Percentiles rank a stretch among this genome's conserved stretches.
Evolutionary conservation across 179 eudicot species (phyloP).

Genomic region (Sideroxylon spinosum): DNA sequence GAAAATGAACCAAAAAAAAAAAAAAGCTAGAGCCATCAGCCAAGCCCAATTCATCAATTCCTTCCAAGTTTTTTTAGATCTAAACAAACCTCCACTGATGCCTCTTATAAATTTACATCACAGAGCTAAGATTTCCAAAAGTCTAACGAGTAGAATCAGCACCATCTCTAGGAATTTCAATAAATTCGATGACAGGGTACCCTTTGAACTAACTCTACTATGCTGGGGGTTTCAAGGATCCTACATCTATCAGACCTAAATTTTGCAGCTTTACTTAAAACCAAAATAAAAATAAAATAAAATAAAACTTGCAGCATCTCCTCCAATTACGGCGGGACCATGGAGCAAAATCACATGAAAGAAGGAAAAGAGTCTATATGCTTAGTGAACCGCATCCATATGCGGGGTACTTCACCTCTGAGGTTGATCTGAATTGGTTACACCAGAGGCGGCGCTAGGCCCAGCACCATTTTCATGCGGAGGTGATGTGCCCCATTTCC

Average conservation of each 20-base stretch:
- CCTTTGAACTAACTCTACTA: constrained; percentile 21
- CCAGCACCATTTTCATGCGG: constrained; percentile 52
- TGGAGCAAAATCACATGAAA: constrained; percentile 13
- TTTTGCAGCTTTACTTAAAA: constrained; percentile 6
- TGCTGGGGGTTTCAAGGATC: constrained; percentile 16
- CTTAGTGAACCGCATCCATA: background rate
- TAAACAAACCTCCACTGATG: constrained; percentile 10
- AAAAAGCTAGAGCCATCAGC: background rate
- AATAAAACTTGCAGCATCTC: constrained; percentile 6
- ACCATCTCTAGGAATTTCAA: constrained; percentile 5
- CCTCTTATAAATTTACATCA: constrained; percentile 6
- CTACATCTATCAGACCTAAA: constrained; percentile 19
- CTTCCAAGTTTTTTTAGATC: background rate
- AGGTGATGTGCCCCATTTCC: constrained; percentile 61
- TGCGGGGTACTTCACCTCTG: constrained; percentile 28
- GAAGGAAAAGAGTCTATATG: background rate
- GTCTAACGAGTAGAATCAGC: constrained; percentile 1
- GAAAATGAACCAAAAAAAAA: background rate
- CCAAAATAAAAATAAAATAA: too few species aligned
- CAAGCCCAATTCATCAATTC: constrained; percentile 1
- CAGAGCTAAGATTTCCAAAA: background rate
- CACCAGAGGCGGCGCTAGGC: constrained; percentile 38
- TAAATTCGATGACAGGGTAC: background rate
- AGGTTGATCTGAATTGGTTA: constrained; percentile 52
- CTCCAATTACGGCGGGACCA: constrained; percentile 4